Evolutionary conservation across 179 eudicot species (phyloP).

Genomic region (Amaranthus tricolor): DNA sequence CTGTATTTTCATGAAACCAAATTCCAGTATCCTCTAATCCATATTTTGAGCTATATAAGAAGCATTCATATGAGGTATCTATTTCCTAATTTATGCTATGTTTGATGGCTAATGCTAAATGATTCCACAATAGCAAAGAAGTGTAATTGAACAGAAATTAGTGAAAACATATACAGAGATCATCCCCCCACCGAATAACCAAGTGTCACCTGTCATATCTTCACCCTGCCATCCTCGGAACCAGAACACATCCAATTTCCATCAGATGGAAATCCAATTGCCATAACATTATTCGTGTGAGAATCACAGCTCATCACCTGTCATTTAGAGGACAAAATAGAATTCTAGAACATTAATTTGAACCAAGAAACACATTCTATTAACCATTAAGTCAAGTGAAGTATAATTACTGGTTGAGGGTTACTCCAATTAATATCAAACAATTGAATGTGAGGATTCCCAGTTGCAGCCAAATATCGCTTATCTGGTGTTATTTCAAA

Average conservation of each 20-base stretch:
- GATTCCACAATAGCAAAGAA: background rate
- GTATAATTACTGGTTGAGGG: slow-evolving; percentile 70
- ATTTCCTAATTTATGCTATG: too few relatives aligned
- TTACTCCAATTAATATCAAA: slow-evolving; percentile 79
- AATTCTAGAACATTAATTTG: slow-evolving; percentile 9
- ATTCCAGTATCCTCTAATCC: too few relatives aligned
- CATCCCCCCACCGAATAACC: background rate
- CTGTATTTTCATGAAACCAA: too few relatives aligned
- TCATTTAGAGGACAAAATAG: slow-evolving; percentile 21
- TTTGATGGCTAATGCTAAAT: too few relatives aligned
- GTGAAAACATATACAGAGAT: background rate
- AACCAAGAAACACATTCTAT: background rate
- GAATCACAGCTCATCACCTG: slow-evolving; percentile 97
- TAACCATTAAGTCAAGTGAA: slow-evolving; percentile 2
- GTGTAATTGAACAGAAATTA: background rate
- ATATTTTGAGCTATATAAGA: too few relatives aligned
- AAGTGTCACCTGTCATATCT: slow-evolving; percentile 38
- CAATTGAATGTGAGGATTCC: slow-evolving; percentile 84
- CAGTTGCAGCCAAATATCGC: slow-evolving; percentile 85
- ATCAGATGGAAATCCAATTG: slow-evolving; percentile 91
- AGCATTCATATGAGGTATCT: too few relatives aligned
- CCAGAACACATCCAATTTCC: slow-evolving; percentile 99
- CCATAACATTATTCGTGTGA: slow-evolving; percentile 94
- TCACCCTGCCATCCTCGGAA: slow-evolving; percentile 97
- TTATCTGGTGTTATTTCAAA: slow-evolving; percentile 95